Evolutionary conservation across 2,329 filamentous ascomycete species (phyloP).

Genomic region (Penicillium sp.): DNA sequence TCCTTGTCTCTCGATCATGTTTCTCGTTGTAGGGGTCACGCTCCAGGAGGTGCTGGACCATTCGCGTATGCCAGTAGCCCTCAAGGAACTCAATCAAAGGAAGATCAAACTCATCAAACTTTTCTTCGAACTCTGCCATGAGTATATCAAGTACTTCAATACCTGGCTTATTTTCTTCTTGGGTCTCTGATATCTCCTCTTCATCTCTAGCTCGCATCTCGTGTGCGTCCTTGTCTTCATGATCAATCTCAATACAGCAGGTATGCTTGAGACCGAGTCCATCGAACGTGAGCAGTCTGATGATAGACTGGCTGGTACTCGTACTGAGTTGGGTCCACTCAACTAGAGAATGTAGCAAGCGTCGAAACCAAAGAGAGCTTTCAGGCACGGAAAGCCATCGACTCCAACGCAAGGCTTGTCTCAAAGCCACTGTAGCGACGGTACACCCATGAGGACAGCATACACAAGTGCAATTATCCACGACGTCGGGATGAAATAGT

Average conservation of each 20-base stretch:
- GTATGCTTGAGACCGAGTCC: constrained; percentile 6
- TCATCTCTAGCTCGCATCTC: constrained; percentile 1
- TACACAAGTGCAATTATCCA: background rate
- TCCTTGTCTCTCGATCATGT: constrained; percentile 2
- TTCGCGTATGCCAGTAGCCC: background rate
- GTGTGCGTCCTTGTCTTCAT: background rate
- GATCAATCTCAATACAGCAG: constrained; percentile 8
- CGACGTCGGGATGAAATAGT: too few species aligned
- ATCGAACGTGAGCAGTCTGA: constrained; percentile 2
- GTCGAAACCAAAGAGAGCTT: background rate
- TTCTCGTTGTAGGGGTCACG: constrained; percentile 1
- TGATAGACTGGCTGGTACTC: background rate
- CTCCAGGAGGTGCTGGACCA: background rate
- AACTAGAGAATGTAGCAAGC: background rate
- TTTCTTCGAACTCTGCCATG: background rate
- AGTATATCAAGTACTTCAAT: background rate
- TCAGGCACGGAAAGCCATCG: background rate
- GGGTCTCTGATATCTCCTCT: background rate
- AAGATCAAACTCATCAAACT: background rate
- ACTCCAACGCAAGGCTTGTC: background rate
- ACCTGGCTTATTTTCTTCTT: background rate
- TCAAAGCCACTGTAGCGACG: background rate
- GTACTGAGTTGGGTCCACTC: background rate
- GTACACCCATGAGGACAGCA: constrained; percentile 3
- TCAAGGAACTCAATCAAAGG: background rate